Conservation (phyloP, 129 eudicot species). For the Artemisia annua region DNA sequence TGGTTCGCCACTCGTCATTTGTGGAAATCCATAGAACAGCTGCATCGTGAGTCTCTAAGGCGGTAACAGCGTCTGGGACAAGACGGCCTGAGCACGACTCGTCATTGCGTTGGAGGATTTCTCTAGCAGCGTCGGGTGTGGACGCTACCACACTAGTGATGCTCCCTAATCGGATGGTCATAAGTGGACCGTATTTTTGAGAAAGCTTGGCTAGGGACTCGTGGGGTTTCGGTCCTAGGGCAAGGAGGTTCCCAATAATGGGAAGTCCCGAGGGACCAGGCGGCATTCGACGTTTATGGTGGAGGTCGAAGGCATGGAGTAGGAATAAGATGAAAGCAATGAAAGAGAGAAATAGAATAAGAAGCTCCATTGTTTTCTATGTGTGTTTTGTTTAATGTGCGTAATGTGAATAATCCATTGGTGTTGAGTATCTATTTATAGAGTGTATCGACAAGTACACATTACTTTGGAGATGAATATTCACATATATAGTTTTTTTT, state of each 20-base stretch:
- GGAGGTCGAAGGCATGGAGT: conserved; percentile 9
- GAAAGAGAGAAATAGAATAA: not conserved
- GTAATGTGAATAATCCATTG: not conserved
- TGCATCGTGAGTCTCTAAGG: conserved; percentile 20
- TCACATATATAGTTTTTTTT: too few relatives aligned
- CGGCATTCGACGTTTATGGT: not conserved
- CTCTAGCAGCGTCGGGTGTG: conserved; percentile 17
- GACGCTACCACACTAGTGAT: conserved; percentile 16
- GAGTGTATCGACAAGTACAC: not conserved
- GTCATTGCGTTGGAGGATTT: conserved; percentile 9
- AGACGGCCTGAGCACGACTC: conserved; percentile 12
- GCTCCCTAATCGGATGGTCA: conserved; percentile 22
- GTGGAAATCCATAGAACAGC: conserved; percentile 43
- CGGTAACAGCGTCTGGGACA: conserved; percentile 33
- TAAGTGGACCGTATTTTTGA: conserved; percentile 24
- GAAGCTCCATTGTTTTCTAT: conserved; percentile 16
- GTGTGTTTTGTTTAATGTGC: not conserved
- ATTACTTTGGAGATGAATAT: too few relatives aligned
- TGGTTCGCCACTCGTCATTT: conserved; percentile 40
- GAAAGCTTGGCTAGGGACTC: conserved; percentile 35
- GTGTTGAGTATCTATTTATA: conserved; percentile 2
- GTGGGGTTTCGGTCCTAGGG: conserved; percentile 35
- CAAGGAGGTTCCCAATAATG: conserved; percentile 43
- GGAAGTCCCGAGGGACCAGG: conserved; percentile 36
- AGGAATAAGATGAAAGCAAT: conserved; percentile 3